These are phyloP conservation scores for Arxiozyma slooffiae DNA, from an alignment of 1,139 yeast genomes.

Conservation along the genomic window DNA sequence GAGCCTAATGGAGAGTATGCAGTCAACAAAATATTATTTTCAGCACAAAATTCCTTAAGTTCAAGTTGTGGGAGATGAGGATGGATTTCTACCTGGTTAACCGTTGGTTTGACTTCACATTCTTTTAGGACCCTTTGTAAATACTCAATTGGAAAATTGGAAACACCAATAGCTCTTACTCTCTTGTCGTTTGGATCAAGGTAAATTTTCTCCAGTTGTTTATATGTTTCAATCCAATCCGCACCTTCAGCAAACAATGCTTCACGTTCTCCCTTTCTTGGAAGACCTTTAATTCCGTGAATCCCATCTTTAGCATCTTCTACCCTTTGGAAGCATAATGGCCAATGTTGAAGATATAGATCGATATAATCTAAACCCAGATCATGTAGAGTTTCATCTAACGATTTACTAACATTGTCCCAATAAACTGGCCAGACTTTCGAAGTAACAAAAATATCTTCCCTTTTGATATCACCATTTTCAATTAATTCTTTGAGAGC, in stretches of 20 bases:
- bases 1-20: conserved; percentile 59
- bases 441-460: conserved; percentile 50
- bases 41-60: conserved; percentile 36
- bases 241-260: conserved; percentile 37
- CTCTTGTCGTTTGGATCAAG: conserved; percentile 31
- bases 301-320: conserved; percentile 32
- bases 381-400: conserved; percentile 34
- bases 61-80: conserved; percentile 49
- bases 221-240: conserved; percentile 41
- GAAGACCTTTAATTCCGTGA: conserved; percentile 16
- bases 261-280: conserved; percentile 33
- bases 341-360: conserved; percentile 55
- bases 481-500: conserved; percentile 42
- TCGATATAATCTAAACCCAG: conserved; percentile 51
- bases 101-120: conserved; percentile 40
- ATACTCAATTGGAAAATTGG: conserved; percentile 43
- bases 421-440: conserved; percentile 49
- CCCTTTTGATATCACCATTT: conserved; percentile 43
- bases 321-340: conserved; percentile 41
- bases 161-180: conserved; percentile 51
- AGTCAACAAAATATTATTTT: conserved; percentile 40
- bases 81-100: conserved; percentile 51
- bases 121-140: conserved; percentile 40
- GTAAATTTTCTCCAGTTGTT: conserved; percentile 39
- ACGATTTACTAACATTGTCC: conserved; percentile 31